These are phyloP conservation scores for Metarhizium brunneum DNA, from an alignment of 2,329 filamentous ascomycete species.

Conservation along the genomic window DNA sequence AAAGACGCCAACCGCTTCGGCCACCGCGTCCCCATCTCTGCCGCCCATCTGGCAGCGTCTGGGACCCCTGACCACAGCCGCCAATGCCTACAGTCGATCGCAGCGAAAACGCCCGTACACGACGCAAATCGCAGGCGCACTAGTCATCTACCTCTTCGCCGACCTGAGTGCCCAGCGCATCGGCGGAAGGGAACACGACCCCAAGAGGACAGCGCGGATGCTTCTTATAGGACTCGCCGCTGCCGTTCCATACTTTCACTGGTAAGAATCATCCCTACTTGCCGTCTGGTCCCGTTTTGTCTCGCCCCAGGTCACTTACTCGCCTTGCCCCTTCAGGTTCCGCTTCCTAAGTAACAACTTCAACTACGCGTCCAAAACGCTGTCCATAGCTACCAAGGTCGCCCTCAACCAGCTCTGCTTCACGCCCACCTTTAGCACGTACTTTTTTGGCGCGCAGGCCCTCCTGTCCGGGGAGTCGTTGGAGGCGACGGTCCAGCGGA, in stretches of 20 bases:
- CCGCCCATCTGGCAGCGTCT: conserved; percentile 45
- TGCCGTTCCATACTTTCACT: conserved; percentile 72
- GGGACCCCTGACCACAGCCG: conserved; percentile 44
- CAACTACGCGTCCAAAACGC: conserved; percentile 66
- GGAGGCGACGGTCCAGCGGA: conserved; percentile 56
- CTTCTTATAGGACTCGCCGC: conserved; percentile 64
- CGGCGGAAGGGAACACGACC: conserved; percentile 53
- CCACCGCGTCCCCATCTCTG: not conserved
- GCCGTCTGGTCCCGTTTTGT: not conserved
- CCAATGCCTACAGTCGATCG: conserved; percentile 55
- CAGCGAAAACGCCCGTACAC: conserved; percentile 64
- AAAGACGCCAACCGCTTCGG: not conserved
- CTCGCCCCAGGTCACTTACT: not conserved
- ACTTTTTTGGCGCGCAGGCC: conserved; percentile 76
- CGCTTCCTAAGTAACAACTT: conserved; percentile 72
- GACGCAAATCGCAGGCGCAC: conserved; percentile 68
- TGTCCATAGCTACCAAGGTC: conserved; percentile 70
- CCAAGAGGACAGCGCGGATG: conserved; percentile 58
- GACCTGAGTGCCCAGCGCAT: conserved; percentile 72
- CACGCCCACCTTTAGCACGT: conserved; percentile 73
- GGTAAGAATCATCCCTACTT: conserved; percentile 39
- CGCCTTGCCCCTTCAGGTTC: conserved; percentile 43
- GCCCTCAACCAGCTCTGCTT: conserved; percentile 71
- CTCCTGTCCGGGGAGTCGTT: conserved; percentile 60
- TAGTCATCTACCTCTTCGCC: conserved; percentile 71